Base-by-base conservation (phyloP, 2,329 filamentous ascomycete genomes). In the Elsinoe fawcettii region DNA sequence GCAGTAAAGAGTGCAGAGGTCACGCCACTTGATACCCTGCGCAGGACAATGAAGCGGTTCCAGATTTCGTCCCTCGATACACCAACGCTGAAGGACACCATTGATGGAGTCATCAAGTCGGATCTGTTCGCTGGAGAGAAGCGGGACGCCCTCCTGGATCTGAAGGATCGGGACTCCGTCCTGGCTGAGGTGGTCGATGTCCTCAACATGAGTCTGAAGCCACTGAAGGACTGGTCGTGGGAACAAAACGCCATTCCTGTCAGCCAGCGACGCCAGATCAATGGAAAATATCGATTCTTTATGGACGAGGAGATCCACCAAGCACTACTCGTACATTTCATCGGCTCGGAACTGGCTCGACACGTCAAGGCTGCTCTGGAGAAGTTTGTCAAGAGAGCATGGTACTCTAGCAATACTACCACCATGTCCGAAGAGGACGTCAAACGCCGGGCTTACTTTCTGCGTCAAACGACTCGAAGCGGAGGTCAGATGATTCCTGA, bases 251-350 rank as follows among this genome's bases (percentile, higher is more conserved):
- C 71, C 3, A 71, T 80, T 6, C 69, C 73, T 1, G 63, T 82
- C 1, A 71, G 78, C 75, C 0, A 82, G 81, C 7, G 60, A 46
- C 23, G 56, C 41, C 23, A 63, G 53, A 34, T 60, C 56, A 65
- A 65, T 56, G 63, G 63, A 3, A 62, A 61, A 22, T 59, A 58
- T 27, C 58, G 80, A 1, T 77, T 83, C 23, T 82, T 76, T 63
- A 80, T 81, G 72, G 78, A 83, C 51, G 78, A 80, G 61, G 81
- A 84, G 60, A 69, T 81, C 18, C 73, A 82, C 6, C 77, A 82
- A 61, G 75, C 77, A 1, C 73, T 83, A 6, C 71, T 83, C 22
- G 66, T 82, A 2, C 77, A 82, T 44, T 80, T 75, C 60, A 71
- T 83, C 34, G 80, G 79, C 5, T 67, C 77, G 3, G 74, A 73